Evolutionary conservation across 2,329 filamentous ascomycete genomes (phyloP).

Genomic region (Penicillium sp.): DNA sequence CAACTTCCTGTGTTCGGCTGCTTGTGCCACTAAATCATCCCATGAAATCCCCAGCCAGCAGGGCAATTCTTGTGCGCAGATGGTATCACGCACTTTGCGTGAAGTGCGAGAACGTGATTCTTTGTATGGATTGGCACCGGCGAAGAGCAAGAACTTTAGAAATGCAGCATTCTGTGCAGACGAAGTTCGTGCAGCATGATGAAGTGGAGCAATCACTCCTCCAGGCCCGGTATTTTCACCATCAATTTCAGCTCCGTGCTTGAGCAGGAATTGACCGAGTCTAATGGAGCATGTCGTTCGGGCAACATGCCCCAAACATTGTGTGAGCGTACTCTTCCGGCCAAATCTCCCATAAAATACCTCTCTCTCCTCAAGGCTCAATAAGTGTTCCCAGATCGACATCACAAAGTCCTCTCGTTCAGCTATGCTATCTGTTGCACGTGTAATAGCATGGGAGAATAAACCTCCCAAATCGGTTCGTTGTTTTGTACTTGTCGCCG

Average conservation of each 20-base stretch:
- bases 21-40: constrained; percentile 5
- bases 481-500: too few relatives aligned
- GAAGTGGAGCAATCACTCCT: neutral
- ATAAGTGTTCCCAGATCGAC: neutral
- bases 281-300: constrained; percentile 3
- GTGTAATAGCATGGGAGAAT: too few relatives aligned
- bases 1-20: neutral
- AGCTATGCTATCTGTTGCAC: neutral
- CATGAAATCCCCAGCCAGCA: constrained; percentile 12
- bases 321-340: too few relatives aligned
- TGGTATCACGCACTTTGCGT: neutral
- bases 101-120: neutral
- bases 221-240: neutral
- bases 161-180: constrained; percentile 1
- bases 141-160: constrained; percentile 12
- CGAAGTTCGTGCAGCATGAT: neutral
- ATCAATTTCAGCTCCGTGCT: constrained; percentile 6
- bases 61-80: neutral
- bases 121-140: neutral
- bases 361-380: too few relatives aligned
- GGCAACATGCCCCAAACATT: neutral
- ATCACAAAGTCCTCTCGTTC: neutral
- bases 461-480: too few relatives aligned
- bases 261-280: neutral
- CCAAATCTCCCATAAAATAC: too few relatives aligned